Evolutionary conservation across 2,329 filamentous ascomycete species (phyloP).

Genomic region (Myriosclerotinia duriaeana): DNA sequence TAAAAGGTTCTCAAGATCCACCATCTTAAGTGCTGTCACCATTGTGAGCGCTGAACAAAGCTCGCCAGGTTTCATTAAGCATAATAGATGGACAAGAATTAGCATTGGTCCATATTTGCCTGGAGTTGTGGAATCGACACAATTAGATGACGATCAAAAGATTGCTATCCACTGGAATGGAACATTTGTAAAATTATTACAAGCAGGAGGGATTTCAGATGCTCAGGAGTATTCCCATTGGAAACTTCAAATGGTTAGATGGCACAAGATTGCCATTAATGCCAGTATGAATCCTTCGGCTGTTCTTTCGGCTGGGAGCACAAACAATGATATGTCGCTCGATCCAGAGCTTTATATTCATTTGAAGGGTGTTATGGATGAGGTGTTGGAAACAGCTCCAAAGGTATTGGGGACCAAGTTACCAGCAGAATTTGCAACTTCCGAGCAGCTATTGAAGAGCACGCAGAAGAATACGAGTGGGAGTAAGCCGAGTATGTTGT

Average conservation of each 20-base stretch:
- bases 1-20: slow-evolving; percentile 57
- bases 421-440: slow-evolving; percentile 58
- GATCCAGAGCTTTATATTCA: slow-evolving; percentile 63
- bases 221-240: slow-evolving; percentile 63
- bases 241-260: slow-evolving; percentile 67
- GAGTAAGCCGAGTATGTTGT: slow-evolving; percentile 54
- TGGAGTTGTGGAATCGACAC: slow-evolving; percentile 43
- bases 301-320: slow-evolving; percentile 62
- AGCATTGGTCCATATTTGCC: slow-evolving; percentile 65
- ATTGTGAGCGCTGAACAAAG: slow-evolving; percentile 68
- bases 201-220: slow-evolving; percentile 60
- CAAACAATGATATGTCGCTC: slow-evolving; percentile 64
- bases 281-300: slow-evolving; percentile 72
- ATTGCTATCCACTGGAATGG: slow-evolving; percentile 40
- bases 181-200: slow-evolving; percentile 49
- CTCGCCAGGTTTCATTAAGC: slow-evolving; percentile 59
- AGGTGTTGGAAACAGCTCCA: slow-evolving; percentile 64
- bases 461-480: slow-evolving; percentile 63
- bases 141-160: slow-evolving; percentile 16
- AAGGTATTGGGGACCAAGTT: slow-evolving; percentile 61
- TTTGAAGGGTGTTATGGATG: slow-evolving; percentile 65
- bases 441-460: slow-evolving; percentile 62
- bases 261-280: slow-evolving; percentile 78
- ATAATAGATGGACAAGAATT: slow-evolving; percentile 73
- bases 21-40: slow-evolving; percentile 67